phyloP scores from a whole-genome alignment of 371 early-diverging fungal genomes.

The Basidiobolus heterosporus region DNA sequence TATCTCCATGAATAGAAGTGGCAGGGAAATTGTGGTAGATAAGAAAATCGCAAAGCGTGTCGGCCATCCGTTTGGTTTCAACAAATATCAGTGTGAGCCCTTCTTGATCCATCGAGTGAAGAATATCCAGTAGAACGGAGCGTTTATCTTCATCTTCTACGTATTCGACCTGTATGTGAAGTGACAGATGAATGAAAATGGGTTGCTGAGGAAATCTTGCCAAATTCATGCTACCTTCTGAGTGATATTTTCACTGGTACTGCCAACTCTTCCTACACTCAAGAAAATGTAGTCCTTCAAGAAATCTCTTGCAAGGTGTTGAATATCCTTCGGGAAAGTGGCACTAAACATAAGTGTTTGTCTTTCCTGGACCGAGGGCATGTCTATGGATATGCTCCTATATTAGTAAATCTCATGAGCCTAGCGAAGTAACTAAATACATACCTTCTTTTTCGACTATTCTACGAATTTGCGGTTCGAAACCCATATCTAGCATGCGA shows the following conservation, averaged over 20 bases:
- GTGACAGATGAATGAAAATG: too few species aligned
- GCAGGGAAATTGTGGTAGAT: slow-evolving; percentile 66
- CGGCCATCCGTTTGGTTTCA: slow-evolving; percentile 97
- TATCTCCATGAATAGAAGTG: slow-evolving; percentile 93
- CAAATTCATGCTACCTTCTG: slow-evolving; percentile 30
- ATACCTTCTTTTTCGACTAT: slow-evolving; percentile 77
- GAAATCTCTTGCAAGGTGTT: slow-evolving; percentile 85
- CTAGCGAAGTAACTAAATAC: background rate
- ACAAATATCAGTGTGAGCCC: slow-evolving; percentile 93
- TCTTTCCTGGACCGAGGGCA: slow-evolving; percentile 69
- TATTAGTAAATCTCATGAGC: slow-evolving; percentile 18
- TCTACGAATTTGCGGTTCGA: slow-evolving; percentile 95
- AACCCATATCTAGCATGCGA: slow-evolving; percentile 98
- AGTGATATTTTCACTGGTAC: slow-evolving; percentile 90
- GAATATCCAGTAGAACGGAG: slow-evolving; percentile 69
- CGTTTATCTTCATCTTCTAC: slow-evolving; percentile 75
- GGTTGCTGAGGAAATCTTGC: too few species aligned
- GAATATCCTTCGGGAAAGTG: slow-evolving; percentile 92
- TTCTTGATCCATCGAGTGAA: slow-evolving; percentile 40
- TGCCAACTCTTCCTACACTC: slow-evolving; percentile 88
- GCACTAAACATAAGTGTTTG: slow-evolving; percentile 96
- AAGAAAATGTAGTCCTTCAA: slow-evolving; percentile 83
- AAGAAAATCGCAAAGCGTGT: slow-evolving; percentile 71
- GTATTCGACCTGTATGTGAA: slow-evolving; percentile 34
- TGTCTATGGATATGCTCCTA: slow-evolving; percentile 8